Evolutionary conservation across 768 basidiomycete species (phyloP).

Genomic region (Pulveroboletus ravenelii): DNA sequence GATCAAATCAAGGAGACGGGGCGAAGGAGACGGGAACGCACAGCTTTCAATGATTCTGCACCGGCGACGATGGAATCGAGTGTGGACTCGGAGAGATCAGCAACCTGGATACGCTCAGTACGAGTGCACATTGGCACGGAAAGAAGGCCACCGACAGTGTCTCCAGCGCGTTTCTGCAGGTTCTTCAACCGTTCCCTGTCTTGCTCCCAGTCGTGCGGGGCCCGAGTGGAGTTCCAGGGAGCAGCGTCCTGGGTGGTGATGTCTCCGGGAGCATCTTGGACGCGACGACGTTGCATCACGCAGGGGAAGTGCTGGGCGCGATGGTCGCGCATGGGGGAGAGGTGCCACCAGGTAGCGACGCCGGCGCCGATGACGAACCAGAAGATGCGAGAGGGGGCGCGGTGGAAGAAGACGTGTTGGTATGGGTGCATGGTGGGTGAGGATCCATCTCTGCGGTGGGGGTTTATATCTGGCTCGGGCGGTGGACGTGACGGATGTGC

Average conservation of each 20-base stretch:
- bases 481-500: constrained; percentile 22
- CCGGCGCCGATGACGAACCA: constrained; percentile 67
- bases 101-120: constrained; percentile 35
- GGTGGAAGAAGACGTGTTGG: constrained; percentile 21
- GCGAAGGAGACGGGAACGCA: constrained; percentile 30
- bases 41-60: constrained; percentile 56
- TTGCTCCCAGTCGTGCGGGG: constrained; percentile 37
- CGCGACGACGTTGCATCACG: constrained; percentile 23
- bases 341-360: constrained; percentile 33
- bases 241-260: constrained; percentile 6
- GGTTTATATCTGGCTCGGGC: constrained; percentile 14
- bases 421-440: constrained; percentile 22
- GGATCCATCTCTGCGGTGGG: neutral
- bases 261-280: constrained; percentile 4
- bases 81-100: constrained; percentile 62
- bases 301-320: constrained; percentile 30
- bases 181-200: constrained; percentile 45
- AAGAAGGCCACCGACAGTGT: constrained; percentile 37
- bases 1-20: constrained; percentile 1
- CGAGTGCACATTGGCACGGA: neutral
- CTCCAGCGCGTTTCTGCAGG: constrained; percentile 46
- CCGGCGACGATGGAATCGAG: constrained; percentile 56
- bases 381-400: constrained; percentile 53
- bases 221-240: constrained; percentile 1
- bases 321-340: constrained; percentile 43